Base-by-base conservation (phyloP, 768 basidiomycete species). In the Podaxis mareebaensis region DNA sequence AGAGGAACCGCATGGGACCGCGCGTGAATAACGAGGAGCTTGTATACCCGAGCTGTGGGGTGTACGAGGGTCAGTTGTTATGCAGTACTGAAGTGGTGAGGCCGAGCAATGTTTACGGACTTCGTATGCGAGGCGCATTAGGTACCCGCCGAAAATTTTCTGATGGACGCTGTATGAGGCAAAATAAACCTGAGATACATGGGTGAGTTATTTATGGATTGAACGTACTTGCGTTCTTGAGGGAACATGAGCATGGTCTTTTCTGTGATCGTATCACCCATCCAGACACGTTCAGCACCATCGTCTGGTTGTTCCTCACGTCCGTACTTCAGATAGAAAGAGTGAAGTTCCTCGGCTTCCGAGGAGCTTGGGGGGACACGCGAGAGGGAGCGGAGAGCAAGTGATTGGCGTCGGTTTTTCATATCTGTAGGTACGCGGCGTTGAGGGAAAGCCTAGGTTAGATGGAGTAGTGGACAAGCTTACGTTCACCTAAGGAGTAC, bases 191-290 rank as follows among this genome's bases (percentile, higher is more conserved):
- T 20, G 26, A 13, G 22, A 3, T 24, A 26, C 22, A 13, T 28
- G 26, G 24, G n/a, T 15, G n/a, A 44, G 15, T 15, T 20, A 44
- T 44, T 51, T 17, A 17, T 49, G n/a, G 4, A 33, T 15, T 20
- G 30, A 11, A 76, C 86, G 70, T 63, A 90, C 90, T 93, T 93
- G 69, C 91, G 82, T 70, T 92, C 91, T 75, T 93, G 92, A 0
- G 91, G 92, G 71, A 92, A 92, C 90, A 93, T 92, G 30, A 92
- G 75, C 80, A 90, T 82, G 22, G 81, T 84, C 67, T 85, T 85
- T 73, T 90, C 88, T 24, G 90, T 73, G 58, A 79, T 78, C 0
- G 92, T 92, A 63, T 92, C 88, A 0, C 84, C 85, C 86, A 93
- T 91, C 82, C 84, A 88, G 0, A 91, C 89, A 13, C 82, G 79